phyloP scores from a whole-genome alignment of 805 yeast species.

The Candida maesae region DNA sequence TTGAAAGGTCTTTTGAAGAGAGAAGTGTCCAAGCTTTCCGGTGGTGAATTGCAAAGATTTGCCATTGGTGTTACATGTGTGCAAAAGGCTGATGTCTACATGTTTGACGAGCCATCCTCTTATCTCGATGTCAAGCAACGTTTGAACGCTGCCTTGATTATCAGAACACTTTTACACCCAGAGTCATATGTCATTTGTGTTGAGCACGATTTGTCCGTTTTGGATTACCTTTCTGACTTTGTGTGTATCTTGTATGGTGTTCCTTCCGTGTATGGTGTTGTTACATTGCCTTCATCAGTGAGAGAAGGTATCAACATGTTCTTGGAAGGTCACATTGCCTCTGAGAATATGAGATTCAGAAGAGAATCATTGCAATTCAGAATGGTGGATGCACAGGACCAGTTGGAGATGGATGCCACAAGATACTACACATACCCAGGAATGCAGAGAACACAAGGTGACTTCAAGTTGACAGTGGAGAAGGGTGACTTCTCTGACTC shows the following conservation, averaged over 20 bases:
- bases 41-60: constrained; percentile 98
- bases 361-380: constrained; percentile 93
- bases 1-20: constrained; percentile 73
- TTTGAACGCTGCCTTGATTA: constrained; percentile 93
- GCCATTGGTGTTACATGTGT: constrained; percentile 98
- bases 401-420: constrained; percentile 69
- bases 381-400: constrained; percentile 84
- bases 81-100: constrained; percentile 91
- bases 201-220: constrained; percentile 97
- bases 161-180: constrained; percentile 76
- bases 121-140: constrained; percentile 98
- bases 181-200: constrained; percentile 90
- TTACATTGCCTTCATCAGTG: constrained; percentile 91
- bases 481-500: constrained; percentile 92
- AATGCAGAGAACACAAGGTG: constrained; percentile 93
- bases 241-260: constrained; percentile 97
- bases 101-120: constrained; percentile 99
- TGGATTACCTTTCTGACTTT: constrained; percentile 95
- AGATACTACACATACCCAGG: constrained; percentile 73
- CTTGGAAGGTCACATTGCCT: constrained; percentile 95
- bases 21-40: constrained; percentile 86
- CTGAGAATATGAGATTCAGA: constrained; percentile 97
- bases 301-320: constrained; percentile 99
- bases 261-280: constrained; percentile 98
- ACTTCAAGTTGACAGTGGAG: constrained; percentile 79